Conservation (phyloP, 306 rosid genomes). For the Hylodesmum podocarpum region DNA sequence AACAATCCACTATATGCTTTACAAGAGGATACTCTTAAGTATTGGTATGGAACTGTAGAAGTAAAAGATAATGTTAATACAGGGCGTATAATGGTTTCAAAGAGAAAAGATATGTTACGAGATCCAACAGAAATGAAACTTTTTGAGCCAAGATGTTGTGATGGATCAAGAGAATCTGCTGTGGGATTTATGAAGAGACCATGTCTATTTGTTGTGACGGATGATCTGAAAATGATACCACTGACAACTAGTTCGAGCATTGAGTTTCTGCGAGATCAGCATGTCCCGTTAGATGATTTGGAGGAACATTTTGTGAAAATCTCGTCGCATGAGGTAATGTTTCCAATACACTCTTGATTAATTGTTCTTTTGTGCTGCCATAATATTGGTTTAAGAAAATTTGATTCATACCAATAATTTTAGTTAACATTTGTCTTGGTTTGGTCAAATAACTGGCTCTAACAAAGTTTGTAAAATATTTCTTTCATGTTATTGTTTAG, state of each 20-base stretch:
- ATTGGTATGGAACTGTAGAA: background rate
- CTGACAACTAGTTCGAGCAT: background rate
- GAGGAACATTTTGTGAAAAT: background rate
- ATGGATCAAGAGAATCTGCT: background rate
- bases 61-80: background rate
- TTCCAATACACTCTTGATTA: background rate
- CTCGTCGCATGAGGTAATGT: background rate
- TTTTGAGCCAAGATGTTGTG: constrained; percentile 8
- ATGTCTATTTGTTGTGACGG: background rate
- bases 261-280: background rate
- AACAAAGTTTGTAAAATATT: no score
- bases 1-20: background rate
- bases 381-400: no score
- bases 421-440: no score
- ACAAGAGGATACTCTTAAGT: background rate
- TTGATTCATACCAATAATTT: no score
- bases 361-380: no score
- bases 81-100: background rate
- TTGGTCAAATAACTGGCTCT: no score
- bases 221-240: background rate
- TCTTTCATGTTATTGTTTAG: no score
- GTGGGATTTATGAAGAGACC: constrained; percentile 22
- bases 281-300: background rate
- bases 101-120: fast-evolving
- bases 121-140: background rate